phyloP scores from a whole-genome alignment of 371 early-diverging fungal genomes.

The Actinomortierella ambigua region DNA sequence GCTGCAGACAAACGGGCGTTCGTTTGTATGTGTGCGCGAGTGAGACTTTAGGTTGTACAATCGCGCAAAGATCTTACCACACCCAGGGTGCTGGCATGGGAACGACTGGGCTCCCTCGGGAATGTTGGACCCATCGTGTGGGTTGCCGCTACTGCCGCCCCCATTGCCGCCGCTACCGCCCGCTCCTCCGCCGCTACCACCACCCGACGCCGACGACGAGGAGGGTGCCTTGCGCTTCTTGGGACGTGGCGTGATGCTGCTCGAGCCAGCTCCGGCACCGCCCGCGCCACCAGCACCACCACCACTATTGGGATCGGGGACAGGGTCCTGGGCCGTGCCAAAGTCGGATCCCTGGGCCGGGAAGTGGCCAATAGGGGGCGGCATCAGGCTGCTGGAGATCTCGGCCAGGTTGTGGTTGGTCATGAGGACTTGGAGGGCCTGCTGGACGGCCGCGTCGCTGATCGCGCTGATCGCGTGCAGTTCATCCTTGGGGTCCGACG shows the following conservation, averaged over 20 bases:
- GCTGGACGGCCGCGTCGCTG: slow-evolving; percentile 25
- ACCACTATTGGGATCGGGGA: not conserved
- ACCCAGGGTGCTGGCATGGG: slow-evolving; percentile 71
- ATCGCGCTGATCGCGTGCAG: slow-evolving; percentile 5
- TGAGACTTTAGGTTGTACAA: slow-evolving; percentile 84
- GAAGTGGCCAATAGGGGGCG: slow-evolving; percentile 36
- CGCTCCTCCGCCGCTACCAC: too few relatives aligned
- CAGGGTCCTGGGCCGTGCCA: slow-evolving; percentile 23
- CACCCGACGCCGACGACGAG: slow-evolving; percentile 32
- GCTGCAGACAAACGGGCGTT: slow-evolving; percentile 79
- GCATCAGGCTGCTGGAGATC: slow-evolving; percentile 7
- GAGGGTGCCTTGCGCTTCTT: slow-evolving; percentile 26
- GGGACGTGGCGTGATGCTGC: slow-evolving; percentile 3
- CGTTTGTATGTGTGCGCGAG: slow-evolving; percentile 78
- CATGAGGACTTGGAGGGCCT: slow-evolving; percentile 28
- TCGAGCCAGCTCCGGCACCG: too few relatives aligned
- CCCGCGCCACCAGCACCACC: too few relatives aligned
- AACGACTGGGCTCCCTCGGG: slow-evolving; percentile 42
- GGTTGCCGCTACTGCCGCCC: too few relatives aligned
- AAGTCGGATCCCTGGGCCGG: slow-evolving; percentile 44
- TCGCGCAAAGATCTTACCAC: slow-evolving; percentile 77
- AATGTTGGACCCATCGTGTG: slow-evolving; percentile 5
- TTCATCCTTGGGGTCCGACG: slow-evolving; percentile 9
- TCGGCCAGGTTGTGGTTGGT: slow-evolving; percentile 17
- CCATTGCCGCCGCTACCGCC: too few relatives aligned